These are phyloP conservation scores for Hyphopichia burtonii DNA, from an alignment of 1,139 yeast species.

Conservation along the genomic window DNA sequence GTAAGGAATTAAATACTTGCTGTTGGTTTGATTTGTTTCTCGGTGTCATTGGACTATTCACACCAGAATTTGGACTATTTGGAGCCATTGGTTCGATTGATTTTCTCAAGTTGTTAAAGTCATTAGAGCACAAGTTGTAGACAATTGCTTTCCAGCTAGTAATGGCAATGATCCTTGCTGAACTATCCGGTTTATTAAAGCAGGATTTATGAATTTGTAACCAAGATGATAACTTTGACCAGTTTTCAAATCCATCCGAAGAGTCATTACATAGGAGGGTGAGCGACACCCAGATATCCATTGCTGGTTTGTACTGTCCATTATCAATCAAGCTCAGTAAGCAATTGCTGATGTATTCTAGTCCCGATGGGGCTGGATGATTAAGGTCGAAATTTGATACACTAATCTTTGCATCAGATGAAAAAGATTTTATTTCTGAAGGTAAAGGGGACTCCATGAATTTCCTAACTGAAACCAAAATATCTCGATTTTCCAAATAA, in stretches of 20 bases:
- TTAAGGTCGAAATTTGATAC: constrained; percentile 6
- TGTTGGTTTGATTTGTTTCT: constrained; percentile 8
- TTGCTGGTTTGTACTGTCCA: constrained; percentile 32
- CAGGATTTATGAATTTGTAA: constrained; percentile 31
- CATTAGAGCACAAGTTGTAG: constrained; percentile 35
- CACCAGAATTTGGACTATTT: background rate
- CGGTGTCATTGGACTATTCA: constrained; percentile 5
- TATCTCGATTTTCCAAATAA: constrained; percentile 29
- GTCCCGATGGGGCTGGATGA: constrained; percentile 7
- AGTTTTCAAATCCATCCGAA: constrained; percentile 27
- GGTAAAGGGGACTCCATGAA: constrained; percentile 23
- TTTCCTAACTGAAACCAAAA: constrained; percentile 22
- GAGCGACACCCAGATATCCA: constrained; percentile 45
- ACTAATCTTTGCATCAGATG: constrained; percentile 12
- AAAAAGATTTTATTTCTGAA: constrained; percentile 16
- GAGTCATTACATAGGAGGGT: constrained; percentile 30
- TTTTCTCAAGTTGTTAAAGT: constrained; percentile 23
- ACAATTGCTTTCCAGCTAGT: constrained; percentile 39
- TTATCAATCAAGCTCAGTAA: constrained; percentile 24
- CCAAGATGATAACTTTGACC: constrained; percentile 35
- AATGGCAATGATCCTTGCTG: constrained; percentile 29
- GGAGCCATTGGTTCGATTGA: constrained; percentile 16
- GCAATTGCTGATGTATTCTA: constrained; percentile 22
- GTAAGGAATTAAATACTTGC: constrained; percentile 17
- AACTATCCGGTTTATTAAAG: constrained; percentile 22